Conservation (phyloP, 768 basidiomycete genomes). For the Grammothele lineata region DNA sequence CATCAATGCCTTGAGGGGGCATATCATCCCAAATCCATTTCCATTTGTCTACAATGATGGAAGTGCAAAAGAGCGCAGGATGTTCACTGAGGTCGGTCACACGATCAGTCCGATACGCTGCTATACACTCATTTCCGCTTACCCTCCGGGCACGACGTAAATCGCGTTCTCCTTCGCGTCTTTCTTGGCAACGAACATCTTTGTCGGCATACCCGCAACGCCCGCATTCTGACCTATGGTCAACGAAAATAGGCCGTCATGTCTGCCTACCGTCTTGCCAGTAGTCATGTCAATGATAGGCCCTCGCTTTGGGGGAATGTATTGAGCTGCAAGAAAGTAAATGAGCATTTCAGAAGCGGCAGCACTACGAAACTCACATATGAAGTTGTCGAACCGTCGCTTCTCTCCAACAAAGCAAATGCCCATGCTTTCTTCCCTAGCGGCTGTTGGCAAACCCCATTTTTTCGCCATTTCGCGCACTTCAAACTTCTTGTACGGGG, state of each 20-base stretch:
- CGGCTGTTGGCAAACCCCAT: constrained; percentile 64
- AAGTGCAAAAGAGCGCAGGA: constrained; percentile 42
- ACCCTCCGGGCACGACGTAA: constrained; percentile 75
- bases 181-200: constrained; percentile 74
- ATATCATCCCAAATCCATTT: constrained; percentile 73
- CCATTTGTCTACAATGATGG: constrained; percentile 44
- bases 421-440: constrained; percentile 85
- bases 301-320: constrained; percentile 67
- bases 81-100: constrained; percentile 50
- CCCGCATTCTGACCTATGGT: constrained; percentile 83
- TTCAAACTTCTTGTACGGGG: constrained; percentile 56
- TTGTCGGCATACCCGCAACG: constrained; percentile 53
- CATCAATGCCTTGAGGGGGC: constrained; percentile 44
- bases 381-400: constrained; percentile 63
- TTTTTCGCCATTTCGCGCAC: constrained; percentile 69
- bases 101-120: too few species aligned
- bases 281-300: constrained; percentile 56
- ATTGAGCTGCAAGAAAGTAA: constrained; percentile 53
- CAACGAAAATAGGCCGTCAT: constrained; percentile 78
- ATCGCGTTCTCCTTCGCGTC: constrained; percentile 58
- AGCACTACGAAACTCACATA: constrained; percentile 47
- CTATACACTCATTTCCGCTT: too few species aligned
- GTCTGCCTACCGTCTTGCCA: constrained; percentile 52
- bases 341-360: too few species aligned
- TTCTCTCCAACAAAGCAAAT: constrained; percentile 92